Percentiles rank a stretch among this genome's conserved stretches.
phyloP scores from a whole-genome alignment of 176 grass and related monocot genomes.

The Typha latifolia region DNA sequence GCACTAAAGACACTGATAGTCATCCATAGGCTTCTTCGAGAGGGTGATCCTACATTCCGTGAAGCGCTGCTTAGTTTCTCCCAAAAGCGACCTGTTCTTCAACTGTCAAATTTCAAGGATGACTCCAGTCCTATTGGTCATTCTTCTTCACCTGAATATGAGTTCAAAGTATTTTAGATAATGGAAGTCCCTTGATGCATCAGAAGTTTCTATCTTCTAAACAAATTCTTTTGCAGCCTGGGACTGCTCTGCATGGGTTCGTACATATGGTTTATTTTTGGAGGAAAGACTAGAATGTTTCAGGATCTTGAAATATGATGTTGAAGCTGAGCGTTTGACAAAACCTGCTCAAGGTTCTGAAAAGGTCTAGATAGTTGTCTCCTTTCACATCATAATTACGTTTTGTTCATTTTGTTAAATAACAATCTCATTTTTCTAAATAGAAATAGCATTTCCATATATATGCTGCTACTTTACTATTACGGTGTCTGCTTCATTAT shows the following conservation, averaged over 20 bases:
- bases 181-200: too few species aligned
- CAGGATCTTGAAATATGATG: constrained; percentile 79
- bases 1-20: constrained; percentile 84
- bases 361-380: constrained; percentile 38
- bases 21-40: constrained; percentile 90
- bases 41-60: constrained; percentile 80
- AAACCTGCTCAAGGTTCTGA: constrained; percentile 65
- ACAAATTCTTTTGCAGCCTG: constrained; percentile 44
- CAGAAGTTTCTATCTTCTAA: not conserved
- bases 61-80: constrained; percentile 86
- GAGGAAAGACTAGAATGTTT: constrained; percentile 98
- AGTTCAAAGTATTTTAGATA: not conserved
- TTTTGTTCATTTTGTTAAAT: too few species aligned
- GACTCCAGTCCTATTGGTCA: constrained; percentile 79
- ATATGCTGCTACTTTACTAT: constrained; percentile 4
- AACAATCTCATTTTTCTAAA: too few species aligned
- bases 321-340: constrained; percentile 74
- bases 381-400: too few species aligned
- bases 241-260: constrained; percentile 93
- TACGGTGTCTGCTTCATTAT: not conserved
- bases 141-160: constrained; percentile 8
- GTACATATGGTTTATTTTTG: constrained; percentile 71
- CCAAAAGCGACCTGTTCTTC: constrained; percentile 68
- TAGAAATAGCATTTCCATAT: too few species aligned
- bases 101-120: constrained; percentile 95